Base-by-base conservation (phyloP, 805 yeast species). In the Komagataella pastoris region DNA sequence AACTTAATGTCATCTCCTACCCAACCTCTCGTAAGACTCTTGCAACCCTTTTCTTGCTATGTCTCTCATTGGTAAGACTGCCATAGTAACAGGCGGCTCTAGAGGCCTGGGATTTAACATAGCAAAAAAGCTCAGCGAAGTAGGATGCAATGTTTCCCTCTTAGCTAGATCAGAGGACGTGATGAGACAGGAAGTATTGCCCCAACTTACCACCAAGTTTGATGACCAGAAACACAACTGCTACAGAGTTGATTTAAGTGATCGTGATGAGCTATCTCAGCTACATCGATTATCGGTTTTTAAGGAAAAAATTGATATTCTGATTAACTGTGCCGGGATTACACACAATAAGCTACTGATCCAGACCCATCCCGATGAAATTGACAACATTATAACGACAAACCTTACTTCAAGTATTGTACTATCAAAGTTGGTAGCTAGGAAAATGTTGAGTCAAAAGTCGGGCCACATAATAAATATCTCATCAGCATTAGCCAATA, bases 291-390 rank as follows among this genome's bases (percentile, higher is more conserved):
- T 49, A 10, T 23, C 21, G 8, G 36, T 45, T 8, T 17, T 18
- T 14, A 17, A 14, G 45, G 23, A 69, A 44, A 62, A 63, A 0
- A 62, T 70, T 5, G 70, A 75, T 30, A 71, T 80, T 2, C 65
- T 84, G 17, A 69, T 84, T 19, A 83, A 83, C 57, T 65, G 90
- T 63, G 87, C 87, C 0, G 88, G 96, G 0, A 58, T 80, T 1
- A 70, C 88, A 3, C 88, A 81, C 56, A 68, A 73, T 24, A 66
- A 73, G 1, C 66, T 87, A 23, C 62, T 85, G 3, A 57, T 75
- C 18, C 59, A 69, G 19, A 72, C 81, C 1, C 55, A 71, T 2
- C 60, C 63, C 0, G 60, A 64, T 0, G 71, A 71, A 17, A 75
- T 86, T 12, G 59, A 65, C 2, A 53, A 65, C 1, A 67, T 85